Conservation (phyloP, 495 filamentous ascomycete genomes). For the Durotheca rogersii region DNA sequence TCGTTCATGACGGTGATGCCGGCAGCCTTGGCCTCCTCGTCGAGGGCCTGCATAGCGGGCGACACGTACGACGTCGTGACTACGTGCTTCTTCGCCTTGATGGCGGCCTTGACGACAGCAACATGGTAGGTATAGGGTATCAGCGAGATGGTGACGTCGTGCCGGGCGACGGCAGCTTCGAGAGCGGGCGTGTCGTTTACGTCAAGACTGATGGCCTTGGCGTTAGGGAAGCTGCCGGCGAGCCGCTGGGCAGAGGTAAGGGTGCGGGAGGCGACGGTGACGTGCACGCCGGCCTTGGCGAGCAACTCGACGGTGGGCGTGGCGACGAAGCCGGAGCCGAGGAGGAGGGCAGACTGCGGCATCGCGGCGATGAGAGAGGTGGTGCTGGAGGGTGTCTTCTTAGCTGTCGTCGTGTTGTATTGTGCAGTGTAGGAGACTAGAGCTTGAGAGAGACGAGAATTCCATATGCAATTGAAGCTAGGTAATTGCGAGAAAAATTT, state of each 20-base stretch:
- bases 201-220: constrained; percentile 77
- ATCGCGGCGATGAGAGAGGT: background rate
- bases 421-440: background rate
- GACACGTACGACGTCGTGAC: constrained; percentile 96
- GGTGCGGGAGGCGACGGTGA: constrained; percentile 70
- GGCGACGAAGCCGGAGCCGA: background rate
- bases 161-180: constrained; percentile 73
- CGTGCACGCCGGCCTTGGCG: background rate
- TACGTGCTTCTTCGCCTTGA: constrained; percentile 89
- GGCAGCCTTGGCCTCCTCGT: constrained; percentile 78
- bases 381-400: background rate
- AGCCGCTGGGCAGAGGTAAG: constrained; percentile 75
- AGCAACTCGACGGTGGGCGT: background rate
- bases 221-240: constrained; percentile 65
- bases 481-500: too few species aligned
- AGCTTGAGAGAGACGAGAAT: background rate
- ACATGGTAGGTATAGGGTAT: constrained; percentile 96
- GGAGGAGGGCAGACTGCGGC: background rate
- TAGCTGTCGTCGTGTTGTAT: background rate
- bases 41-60: constrained; percentile 87
- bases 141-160: constrained; percentile 76
- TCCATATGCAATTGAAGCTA: background rate
- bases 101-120: constrained; percentile 89
- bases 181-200: constrained; percentile 72
- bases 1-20: constrained; percentile 99